Evolutionary conservation across 2,329 filamentous ascomycete genomes (phyloP).

Genomic region (Phialophora expanda): DNA sequence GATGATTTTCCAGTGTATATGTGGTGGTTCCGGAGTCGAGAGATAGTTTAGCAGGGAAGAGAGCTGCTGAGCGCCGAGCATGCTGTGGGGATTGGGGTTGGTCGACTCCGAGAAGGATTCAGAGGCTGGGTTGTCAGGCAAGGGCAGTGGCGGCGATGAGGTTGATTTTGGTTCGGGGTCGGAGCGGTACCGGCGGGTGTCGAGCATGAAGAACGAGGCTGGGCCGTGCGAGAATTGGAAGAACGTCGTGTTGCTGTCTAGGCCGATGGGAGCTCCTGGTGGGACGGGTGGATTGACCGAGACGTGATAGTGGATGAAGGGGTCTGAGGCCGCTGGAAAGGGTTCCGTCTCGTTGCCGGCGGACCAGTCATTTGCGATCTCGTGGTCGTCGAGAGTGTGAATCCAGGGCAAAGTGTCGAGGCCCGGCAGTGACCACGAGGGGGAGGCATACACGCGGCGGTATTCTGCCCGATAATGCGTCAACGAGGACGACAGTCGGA

Average conservation of each 20-base stretch:
- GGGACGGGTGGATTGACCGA: constrained; percentile 77
- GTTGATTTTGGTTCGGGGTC: constrained; percentile 41
- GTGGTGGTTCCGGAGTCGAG: constrained; percentile 69
- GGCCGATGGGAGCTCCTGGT: constrained; percentile 57
- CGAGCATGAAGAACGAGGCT: constrained; percentile 91
- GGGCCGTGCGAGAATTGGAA: constrained; percentile 90
- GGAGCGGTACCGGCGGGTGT: constrained; percentile 85
- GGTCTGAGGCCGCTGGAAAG: constrained; percentile 78
- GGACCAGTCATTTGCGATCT: constrained; percentile 91
- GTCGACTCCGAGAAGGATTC: constrained; percentile 14
- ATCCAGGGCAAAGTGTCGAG: constrained; percentile 90
- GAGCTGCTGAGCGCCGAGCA: constrained; percentile 82
- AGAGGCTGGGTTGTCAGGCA: constrained; percentile 19
- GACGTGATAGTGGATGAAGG: constrained; percentile 85
- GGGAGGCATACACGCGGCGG: constrained; percentile 91
- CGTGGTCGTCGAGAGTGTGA: constrained; percentile 94
- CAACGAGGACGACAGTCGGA: constrained; percentile 71
- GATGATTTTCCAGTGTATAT: constrained; percentile 91
- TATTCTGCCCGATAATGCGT: constrained; percentile 90
- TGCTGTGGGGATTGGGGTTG: constrained; percentile 59
- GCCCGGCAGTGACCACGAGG: constrained; percentile 75
- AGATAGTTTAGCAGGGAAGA: constrained; percentile 80
- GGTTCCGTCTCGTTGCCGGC: constrained; percentile 78
- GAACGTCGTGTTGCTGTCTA: constrained; percentile 69
- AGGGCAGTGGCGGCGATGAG: neutral